Conservation (phyloP, 257 asterid genomes). For the Coffea eugenioides region DNA sequence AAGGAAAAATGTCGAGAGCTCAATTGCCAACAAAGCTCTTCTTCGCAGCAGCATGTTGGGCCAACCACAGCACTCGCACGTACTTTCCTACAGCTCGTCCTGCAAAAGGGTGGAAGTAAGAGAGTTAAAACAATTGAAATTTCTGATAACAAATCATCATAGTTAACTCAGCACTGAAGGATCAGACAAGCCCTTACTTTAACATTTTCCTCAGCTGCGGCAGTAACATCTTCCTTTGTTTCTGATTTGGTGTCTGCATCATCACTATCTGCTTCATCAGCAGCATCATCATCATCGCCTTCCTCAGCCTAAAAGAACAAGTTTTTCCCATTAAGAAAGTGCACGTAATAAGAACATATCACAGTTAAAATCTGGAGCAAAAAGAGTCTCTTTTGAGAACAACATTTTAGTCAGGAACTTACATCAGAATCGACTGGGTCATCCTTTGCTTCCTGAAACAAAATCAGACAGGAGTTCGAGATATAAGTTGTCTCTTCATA, state of each 20-base stretch:
- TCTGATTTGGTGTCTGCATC: slow-evolving; percentile 43
- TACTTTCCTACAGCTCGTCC: slow-evolving; percentile 69
- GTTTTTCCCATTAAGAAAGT: background rate
- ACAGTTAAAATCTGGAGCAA: background rate
- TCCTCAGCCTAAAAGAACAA: slow-evolving; percentile 56
- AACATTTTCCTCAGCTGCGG: slow-evolving; percentile 43
- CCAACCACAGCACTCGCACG: slow-evolving; percentile 7
- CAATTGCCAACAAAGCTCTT: slow-evolving; percentile 22
- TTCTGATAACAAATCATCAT: too few species aligned
- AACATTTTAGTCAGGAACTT: slow-evolving; percentile 11
- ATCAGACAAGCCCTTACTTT: slow-evolving; percentile 40
- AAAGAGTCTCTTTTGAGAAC: background rate
- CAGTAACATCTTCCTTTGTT: slow-evolving; percentile 42
- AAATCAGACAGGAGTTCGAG: background rate
- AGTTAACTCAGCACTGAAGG: background rate
- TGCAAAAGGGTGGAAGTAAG: slow-evolving; percentile 27
- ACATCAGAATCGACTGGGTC: slow-evolving; percentile 64
- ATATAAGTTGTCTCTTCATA: background rate
- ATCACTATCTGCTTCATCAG: slow-evolving; percentile 43
- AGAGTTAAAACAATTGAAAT: background rate
- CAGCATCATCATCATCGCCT: slow-evolving; percentile 46
- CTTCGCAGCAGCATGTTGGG: slow-evolving; percentile 21
- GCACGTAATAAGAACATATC: background rate
- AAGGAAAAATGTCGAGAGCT: slow-evolving; percentile 12
- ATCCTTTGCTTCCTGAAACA: slow-evolving; percentile 45